These are phyloP conservation scores for Puya raimondii DNA, from an alignment of 176 grass and related monocot species.

Conservation along the genomic window DNA sequence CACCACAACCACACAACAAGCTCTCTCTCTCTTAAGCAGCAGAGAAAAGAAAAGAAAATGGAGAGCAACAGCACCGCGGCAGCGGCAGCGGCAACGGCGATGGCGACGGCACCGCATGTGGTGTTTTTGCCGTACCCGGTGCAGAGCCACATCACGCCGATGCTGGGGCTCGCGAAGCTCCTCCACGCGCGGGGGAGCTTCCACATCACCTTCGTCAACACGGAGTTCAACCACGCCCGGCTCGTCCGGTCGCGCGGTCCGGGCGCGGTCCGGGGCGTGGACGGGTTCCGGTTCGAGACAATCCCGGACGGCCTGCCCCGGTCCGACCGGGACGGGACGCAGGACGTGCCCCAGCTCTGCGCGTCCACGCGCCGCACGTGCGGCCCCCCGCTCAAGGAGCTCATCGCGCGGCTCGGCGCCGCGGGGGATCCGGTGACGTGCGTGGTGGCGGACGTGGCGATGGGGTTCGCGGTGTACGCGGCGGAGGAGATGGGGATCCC, in stretches of 20 bases:
- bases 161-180: slow-evolving; percentile 51
- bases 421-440: slow-evolving; percentile 35
- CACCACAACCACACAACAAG: background rate
- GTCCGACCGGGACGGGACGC: slow-evolving; percentile 37
- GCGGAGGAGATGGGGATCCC: slow-evolving; percentile 50
- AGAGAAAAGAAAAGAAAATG: background rate
- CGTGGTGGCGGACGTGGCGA: slow-evolving; percentile 44
- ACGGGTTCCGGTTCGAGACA: slow-evolving; percentile 34
- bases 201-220: slow-evolving; percentile 66
- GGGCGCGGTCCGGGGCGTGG: slow-evolving; percentile 9
- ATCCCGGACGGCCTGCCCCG: slow-evolving; percentile 56
- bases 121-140: slow-evolving; percentile 52
- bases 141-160: slow-evolving; percentile 63
- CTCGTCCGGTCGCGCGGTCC: slow-evolving; percentile 29
- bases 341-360: slow-evolving; percentile 50
- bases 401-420: slow-evolving; percentile 16
- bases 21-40: too few relatives aligned
- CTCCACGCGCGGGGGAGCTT: slow-evolving; percentile 29
- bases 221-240: slow-evolving; percentile 56
- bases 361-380: slow-evolving; percentile 34
- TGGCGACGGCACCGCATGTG: slow-evolving; percentile 18
- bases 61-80: background rate
- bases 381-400: slow-evolving; percentile 19
- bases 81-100: too few relatives aligned
- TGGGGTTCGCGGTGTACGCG: slow-evolving; percentile 40